Evolutionary conservation across 176 grass and related monocot species (phyloP), one percentile per base, ranked within the genome.

Genomic region (Puccinellia tenuiflora): DNA sequence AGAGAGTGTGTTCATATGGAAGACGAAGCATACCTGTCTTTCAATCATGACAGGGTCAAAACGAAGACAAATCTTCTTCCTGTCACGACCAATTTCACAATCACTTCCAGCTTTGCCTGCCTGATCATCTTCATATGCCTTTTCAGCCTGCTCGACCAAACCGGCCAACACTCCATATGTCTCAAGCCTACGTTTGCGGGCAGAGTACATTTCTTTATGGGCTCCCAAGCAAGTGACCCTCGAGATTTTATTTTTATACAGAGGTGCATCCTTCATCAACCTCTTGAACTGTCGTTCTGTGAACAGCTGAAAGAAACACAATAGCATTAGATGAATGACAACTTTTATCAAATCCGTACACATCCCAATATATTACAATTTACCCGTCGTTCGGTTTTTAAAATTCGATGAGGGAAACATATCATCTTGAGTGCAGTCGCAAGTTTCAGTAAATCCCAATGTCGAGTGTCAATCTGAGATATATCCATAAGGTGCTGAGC

Each of bases 41-140:
- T 97, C 89, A 70, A 91, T 89, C 8, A 90, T 90, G 34, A 68
- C 21, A 85, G 88, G 81, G 65, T 74, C 82, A 50, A 93, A 91
- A 86, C 94, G 91, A 86, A 79, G 84, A 60, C 84, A 85, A 79
- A 93, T 84, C 84, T 75, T 91, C 91, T 97, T 97, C 7, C 87
- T 82, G 9, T 93, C 87, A 84, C 79, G 87, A 39, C 89, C 82
- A 78, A 97, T 80, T 81, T 86, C 89, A 85, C 86, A 84, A 59
- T 88, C 82, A 52, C 81, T 90, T n/a, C n/a, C n/a, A 46, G 84
- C 89, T 62, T 31, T 93, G 13, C 39, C 10, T 16, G 5, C n/a
- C 11, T 71, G 59, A 30, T 62, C 26, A 31, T 6, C 25, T 30
- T 62, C 5, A 62, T 62, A 62, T 62, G 26, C 14, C 5, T 7